Base-by-base conservation (phyloP, 106 monocot genomes). In the Dendrobium huoshanense region DNA sequence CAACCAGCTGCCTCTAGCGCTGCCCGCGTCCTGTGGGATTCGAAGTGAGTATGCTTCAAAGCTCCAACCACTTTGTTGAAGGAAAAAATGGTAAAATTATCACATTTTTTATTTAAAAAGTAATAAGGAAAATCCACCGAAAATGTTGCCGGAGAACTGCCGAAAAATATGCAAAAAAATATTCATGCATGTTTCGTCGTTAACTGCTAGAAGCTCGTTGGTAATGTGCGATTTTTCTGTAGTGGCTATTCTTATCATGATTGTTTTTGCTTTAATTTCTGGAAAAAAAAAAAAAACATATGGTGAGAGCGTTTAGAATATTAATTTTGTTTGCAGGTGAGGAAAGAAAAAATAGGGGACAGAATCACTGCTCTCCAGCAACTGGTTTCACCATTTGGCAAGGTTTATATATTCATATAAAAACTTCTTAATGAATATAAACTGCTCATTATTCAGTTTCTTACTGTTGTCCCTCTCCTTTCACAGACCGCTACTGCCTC, bases 401-500 rank as follows among this genome's bases (percentile, higher is more conserved):
- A 90, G 90, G 92, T 93, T 41, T 81, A 72, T 27, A 45, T 4
- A 64, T 24, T 5, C 1, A 22, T 22, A 64, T 61, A 64, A 64
- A n/a, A 4, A 59, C n/a, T 20, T 59, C 2, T 59, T n/a, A 20
- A n/a, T 59, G 19, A n/a, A 59, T 20, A 59, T 7, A 10, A 22
- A 4, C 22, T 64, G 4, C 4, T 4, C 22, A 64, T 64, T 6
- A 24, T 64, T 64, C 4, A 22, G 6, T 64, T 5, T 22, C 22
- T n/a, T 24, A 64, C 0, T 49, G 7, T 7, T 4, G 43, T 43
- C 43, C 56, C 19, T 56, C 19, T 20, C 16, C 54, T 54, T 4
- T 77, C 18, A 22, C 90, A 95, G 94, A 95, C 94, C 9, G 94
- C 92, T 83, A 95, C 94, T 5, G 91, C 94, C 77, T 95, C 94